phyloP scores from a whole-genome alignment of 2,329 filamentous ascomycete species.

The Amauroascus verrucosus region DNA sequence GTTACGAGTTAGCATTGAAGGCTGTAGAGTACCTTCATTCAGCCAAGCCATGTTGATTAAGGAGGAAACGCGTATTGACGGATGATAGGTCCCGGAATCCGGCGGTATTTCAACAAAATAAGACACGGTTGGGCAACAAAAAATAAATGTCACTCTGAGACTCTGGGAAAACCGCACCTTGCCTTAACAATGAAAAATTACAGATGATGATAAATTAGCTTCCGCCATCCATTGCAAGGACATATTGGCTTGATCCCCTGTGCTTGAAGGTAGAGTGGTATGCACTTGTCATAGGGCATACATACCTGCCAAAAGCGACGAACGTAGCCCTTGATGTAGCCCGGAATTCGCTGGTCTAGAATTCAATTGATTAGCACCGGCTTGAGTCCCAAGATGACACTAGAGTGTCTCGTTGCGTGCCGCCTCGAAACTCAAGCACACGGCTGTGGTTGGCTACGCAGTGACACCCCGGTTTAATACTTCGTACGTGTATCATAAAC shows the following conservation, averaged over 20 bases:
- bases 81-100: not conserved
- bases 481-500: not conserved
- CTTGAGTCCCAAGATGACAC: not conserved
- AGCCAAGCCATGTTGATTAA: conserved; percentile 1
- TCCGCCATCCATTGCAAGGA: not conserved
- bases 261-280: not conserved
- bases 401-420: not conserved
- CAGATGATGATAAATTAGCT: conserved; percentile 5
- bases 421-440: not conserved
- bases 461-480: not conserved
- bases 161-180: conserved; percentile 14
- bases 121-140: not conserved
- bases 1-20: conserved; percentile 6
- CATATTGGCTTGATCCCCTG: not conserved
- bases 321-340: conserved; percentile 88
- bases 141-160: not conserved
- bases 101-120: not conserved
- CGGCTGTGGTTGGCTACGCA: not conserved
- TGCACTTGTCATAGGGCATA: conserved; percentile 14
- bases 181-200: conserved; percentile 15
- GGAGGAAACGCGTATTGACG: not conserved
- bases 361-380: conserved; percentile 1
- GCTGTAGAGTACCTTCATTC: not conserved
- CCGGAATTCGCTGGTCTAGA: conserved; percentile 70
- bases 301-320: conserved; percentile 95